Base-by-base conservation (phyloP, 352 stramenopile species). In the Pythium volutum region DNA sequence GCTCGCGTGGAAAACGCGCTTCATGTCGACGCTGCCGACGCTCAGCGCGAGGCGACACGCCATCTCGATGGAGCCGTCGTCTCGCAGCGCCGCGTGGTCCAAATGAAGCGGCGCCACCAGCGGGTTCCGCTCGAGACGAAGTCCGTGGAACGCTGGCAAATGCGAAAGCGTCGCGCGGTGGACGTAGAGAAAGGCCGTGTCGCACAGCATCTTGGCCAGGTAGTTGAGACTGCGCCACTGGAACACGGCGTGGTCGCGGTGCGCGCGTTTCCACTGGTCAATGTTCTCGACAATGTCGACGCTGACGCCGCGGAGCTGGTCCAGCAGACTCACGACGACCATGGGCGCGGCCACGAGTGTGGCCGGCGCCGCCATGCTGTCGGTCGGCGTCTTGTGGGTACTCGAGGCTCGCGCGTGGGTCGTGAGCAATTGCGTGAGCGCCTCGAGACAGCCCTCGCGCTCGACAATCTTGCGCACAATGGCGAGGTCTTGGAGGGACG, bases 391-490 rank as follows among this genome's bases (percentile, higher is more conserved):
- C 38, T n/a, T 38, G 25, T 59, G 43, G 25, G 51, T 53, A 49
- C 48, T 34, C 42, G 48, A 55, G 55, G 56, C 70, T 33, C 52
- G 52, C 48, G 64, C 64, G 71, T 69, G 67, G 51, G 48, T 77
- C 31, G 41, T 66, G n/a, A 88, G 58, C 12, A 91, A 54, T 56
- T 91, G 81, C 34, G 84, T 54, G 15, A 94, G 61, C 4, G 84
- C 79, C 61, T 94, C 84, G 39, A 94, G 51, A 48, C 84, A 94
- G 15, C 82, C 82, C 51, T 94, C 84, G 3, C 84, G 80, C 69
- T 93, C 84, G 2, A 91, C 82, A 41, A 93, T 89, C 69, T 81
- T 86, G 46, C 79, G 81, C 50, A 91, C 74, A 46, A 91, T 79
- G 16, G 77, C 75, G 33, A 91, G 52, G 34, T 93, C 80, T 34